A percentile compares a stretch with the other conserved stretches of the same genome.
phyloP scores from a whole-genome alignment of 1,284 basidiomycete species.

The Cystobasidium pallidum region DNA sequence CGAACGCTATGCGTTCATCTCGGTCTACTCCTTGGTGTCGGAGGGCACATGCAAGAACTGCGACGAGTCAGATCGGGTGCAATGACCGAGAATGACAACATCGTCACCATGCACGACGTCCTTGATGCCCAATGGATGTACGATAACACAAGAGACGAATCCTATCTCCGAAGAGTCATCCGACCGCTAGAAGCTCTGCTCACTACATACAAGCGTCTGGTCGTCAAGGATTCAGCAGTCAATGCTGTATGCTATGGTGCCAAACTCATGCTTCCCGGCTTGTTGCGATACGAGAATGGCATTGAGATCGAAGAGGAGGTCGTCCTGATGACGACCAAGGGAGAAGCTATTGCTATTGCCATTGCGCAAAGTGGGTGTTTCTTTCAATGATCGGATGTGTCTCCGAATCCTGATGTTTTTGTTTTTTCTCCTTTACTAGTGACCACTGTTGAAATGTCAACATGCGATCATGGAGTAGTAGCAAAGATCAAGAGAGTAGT shows the following conservation, averaged over 20 bases:
- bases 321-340: slow-evolving; percentile 99
- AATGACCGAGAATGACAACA: slow-evolving; percentile 95
- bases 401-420: too few relatives aligned
- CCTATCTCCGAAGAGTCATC: slow-evolving; percentile 93
- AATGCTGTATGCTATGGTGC: slow-evolving; percentile 99
- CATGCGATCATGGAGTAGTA: slow-evolving; percentile 98
- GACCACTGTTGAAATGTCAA: slow-evolving; percentile 97
- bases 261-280: slow-evolving; percentile 98
- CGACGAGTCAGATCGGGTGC: slow-evolving; percentile 93
- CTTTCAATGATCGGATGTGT: too few relatives aligned
- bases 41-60: slow-evolving; percentile 99
- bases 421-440: slow-evolving; percentile 65
- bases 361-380: slow-evolving; percentile 55
- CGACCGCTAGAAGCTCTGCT: slow-evolving; percentile 92
- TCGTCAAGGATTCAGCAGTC: slow-evolving; percentile 93
- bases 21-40: slow-evolving; percentile 91
- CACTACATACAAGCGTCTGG: slow-evolving; percentile 96
- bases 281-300: slow-evolving; percentile 91
- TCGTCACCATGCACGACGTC: slow-evolving; percentile 99
- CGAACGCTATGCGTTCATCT: slow-evolving; percentile 97
- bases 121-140: slow-evolving; percentile 98
- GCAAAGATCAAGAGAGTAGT: slow-evolving; percentile 99
- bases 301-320: slow-evolving; percentile 97
- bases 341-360: slow-evolving; percentile 96
- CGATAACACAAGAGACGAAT: slow-evolving; percentile 98